Base-by-base conservation (phyloP, 371 early-diverging fungal genomes). In the Mortierella sp. region DNA sequence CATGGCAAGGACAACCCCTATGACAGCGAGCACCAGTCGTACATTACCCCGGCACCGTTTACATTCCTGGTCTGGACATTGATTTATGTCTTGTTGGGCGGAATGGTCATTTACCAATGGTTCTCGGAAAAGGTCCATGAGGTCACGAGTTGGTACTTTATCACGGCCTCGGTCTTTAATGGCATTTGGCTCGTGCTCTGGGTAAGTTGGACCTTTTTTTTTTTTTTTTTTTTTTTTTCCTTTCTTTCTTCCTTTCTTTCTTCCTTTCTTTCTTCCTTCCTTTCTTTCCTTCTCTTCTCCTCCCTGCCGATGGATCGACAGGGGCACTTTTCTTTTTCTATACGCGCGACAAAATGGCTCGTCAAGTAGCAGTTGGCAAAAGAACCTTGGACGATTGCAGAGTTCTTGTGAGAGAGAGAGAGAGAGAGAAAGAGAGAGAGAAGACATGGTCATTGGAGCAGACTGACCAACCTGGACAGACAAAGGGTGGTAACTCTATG, bases 91-190 rank as follows among this genome's bases (percentile, higher is more conserved):
- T 81, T 91, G 21, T 84, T 93, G 46, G 86, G 87, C 59, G 93
- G 91, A 23, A 91, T 90, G 72, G 84, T 74, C 21, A 82, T 87
- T 51, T 87, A 85, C 66, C 90, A 89, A 73, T 90, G 87, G 85
- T 88, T 90, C 81, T 87, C 89, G 64, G 91, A 89, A 30, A 85
- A 84, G 67, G 87, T 89, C 66, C 74, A 86, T 48, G 83, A 89
- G 63, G 93, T 87, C 64, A 86, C 87, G 62, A 86, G 88, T 57
- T 86, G 89, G 86, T 90, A 89, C 81, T 92, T 92, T 81, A 87
- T 89, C 57, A 60, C 85, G 43, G 88, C 90, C 19, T 84, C 85
- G 25, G 59, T 91, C 61, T 81, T 90, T 53, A 87, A 86, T 59
- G 82, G 88, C 48, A 64, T 84, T 52, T 91, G 91, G 90, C 82